phyloP scores from a whole-genome alignment of 805 yeast species.

The Metschnikowia matae region DNA sequence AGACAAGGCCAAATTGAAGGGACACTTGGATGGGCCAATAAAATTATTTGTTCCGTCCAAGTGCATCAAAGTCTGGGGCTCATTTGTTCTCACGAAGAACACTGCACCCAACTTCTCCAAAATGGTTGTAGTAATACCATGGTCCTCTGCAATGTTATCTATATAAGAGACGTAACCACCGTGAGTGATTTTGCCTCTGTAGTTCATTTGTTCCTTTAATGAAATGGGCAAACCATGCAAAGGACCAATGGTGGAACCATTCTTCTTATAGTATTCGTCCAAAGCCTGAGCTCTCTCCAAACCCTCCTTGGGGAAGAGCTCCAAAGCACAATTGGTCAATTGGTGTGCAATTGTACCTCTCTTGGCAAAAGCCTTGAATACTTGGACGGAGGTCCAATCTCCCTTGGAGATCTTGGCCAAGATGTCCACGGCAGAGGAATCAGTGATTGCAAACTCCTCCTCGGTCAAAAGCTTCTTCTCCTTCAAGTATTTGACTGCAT shows the following conservation, averaged over 20 bases:
- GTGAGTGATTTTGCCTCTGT: slow-evolving; percentile 50
- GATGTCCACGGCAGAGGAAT: slow-evolving; percentile 39
- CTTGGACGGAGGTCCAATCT: slow-evolving; percentile 46
- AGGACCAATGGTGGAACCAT: slow-evolving; percentile 55
- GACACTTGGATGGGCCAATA: slow-evolving; percentile 56
- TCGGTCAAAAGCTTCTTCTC: slow-evolving; percentile 33
- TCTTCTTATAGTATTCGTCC: slow-evolving; percentile 47
- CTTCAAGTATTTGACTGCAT: slow-evolving; percentile 31
- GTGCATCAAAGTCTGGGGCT: slow-evolving; percentile 71
- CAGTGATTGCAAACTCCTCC: slow-evolving; percentile 43
- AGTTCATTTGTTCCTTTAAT: slow-evolving; percentile 59
- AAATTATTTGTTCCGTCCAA: slow-evolving; percentile 59
- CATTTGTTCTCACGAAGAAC: slow-evolving; percentile 59
- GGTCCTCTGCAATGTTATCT: slow-evolving; percentile 43
- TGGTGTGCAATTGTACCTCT: slow-evolving; percentile 63
- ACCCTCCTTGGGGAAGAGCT: slow-evolving; percentile 60
- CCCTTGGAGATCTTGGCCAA: slow-evolving; percentile 44
- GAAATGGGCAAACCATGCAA: slow-evolving; percentile 67
- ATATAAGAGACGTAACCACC: slow-evolving; percentile 56
- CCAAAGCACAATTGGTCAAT: slow-evolving; percentile 56
- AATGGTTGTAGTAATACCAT: slow-evolving; percentile 46
- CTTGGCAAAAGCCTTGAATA: slow-evolving; percentile 61
- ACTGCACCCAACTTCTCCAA: slow-evolving; percentile 55
- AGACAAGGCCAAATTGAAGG: slow-evolving; percentile 52
- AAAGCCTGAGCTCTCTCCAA: slow-evolving; percentile 50